Evolutionary conservation across 2,329 filamentous ascomycete species (phyloP), one percentile per base, ranked within the genome.

Genomic region (Neofusicoccum sp.): DNA sequence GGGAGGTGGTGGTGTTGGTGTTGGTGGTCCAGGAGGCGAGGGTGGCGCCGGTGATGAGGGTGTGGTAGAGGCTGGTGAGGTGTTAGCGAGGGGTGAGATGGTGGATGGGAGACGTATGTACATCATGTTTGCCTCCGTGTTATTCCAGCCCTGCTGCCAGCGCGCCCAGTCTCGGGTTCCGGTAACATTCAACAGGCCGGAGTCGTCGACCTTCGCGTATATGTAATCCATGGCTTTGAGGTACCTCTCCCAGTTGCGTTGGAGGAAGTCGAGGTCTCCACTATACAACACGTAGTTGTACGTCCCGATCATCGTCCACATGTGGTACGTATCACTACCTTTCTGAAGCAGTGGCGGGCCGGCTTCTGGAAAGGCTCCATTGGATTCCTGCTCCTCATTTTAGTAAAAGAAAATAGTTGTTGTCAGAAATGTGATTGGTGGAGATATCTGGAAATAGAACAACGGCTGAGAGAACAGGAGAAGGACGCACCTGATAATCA

Each of bases 81-180:
- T 2, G 61, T 58, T 29, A 59, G 52, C 29, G 33, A 28, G 14
- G 12, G 22, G 61, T 4, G 11, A n/a, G 9, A 43, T 22, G n/a
- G 34, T 14, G 11, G 31, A 14, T 4, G 7, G 6, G 7, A 16
- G 14, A 33, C 6, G 28, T 28, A 37, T 48, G 8, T 6, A 61
- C 54, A 85, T 82, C 72, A 82, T 80, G 68, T 83, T 82, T 2
- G 80, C 81, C 71, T 83, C 80, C 33, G 76, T 80, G 67, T 81
- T 83, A 69, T 83, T 81, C 68, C 77, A 79, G 33, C 80, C 79
- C 68, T 83, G 81, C n/a, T 52, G 47, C 60, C 43, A 47, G 9
- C 50, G 43, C 4, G 81, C 71, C 81, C 81, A 83, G 70, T 84
- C 81, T 14, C 71, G 67, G 1, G 73, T 71, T 28, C 45, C 50